These are phyloP conservation scores for Bjerkandera adusta DNA, from an alignment of 1,284 basidiomycete genomes.

Conservation along the genomic window DNA sequence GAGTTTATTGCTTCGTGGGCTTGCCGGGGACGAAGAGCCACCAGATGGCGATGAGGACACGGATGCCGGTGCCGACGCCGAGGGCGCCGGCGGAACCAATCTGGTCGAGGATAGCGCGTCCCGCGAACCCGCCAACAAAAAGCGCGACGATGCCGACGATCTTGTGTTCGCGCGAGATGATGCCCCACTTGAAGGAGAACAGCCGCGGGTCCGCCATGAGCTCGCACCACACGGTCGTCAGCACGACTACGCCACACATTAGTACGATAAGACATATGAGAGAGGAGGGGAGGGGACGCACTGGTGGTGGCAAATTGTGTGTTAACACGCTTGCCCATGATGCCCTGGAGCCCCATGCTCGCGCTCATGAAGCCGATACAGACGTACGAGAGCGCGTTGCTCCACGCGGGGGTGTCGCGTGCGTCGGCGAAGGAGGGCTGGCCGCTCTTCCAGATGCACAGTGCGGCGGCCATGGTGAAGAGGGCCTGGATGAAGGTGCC, in stretches of 20 bases:
- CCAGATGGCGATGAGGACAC: constrained; percentile 59
- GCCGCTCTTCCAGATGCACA: constrained; percentile 64
- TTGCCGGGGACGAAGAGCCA: constrained; percentile 71
- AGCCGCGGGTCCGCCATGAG: constrained; percentile 78
- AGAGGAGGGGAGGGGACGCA: constrained; percentile 34
- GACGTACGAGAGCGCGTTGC: constrained; percentile 60
- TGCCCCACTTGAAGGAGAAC: constrained; percentile 49
- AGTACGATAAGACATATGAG: neutral
- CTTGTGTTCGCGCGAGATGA: constrained; percentile 72
- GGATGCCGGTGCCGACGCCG: constrained; percentile 66
- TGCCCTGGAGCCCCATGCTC: constrained; percentile 79
- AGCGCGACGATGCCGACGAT: constrained; percentile 63
- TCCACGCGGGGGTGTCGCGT: constrained; percentile 69
- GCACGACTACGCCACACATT: constrained; percentile 42
- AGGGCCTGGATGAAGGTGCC: constrained; percentile 75
- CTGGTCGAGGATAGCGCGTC: constrained; percentile 61
- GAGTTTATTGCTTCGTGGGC: constrained; percentile 19
- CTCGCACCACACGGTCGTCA: constrained; percentile 87
- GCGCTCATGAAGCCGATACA: constrained; percentile 76
- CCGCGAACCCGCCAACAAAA: constrained; percentile 76
- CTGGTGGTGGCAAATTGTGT: constrained; percentile 79
- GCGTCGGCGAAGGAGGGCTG: constrained; percentile 51
- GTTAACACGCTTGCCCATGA: constrained; percentile 78
- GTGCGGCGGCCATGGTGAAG: constrained; percentile 69
- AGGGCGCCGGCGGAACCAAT: constrained; percentile 66